phyloP scores from a whole-genome alignment of 306 rosid genomes.

The Casuarina glauca region DNA sequence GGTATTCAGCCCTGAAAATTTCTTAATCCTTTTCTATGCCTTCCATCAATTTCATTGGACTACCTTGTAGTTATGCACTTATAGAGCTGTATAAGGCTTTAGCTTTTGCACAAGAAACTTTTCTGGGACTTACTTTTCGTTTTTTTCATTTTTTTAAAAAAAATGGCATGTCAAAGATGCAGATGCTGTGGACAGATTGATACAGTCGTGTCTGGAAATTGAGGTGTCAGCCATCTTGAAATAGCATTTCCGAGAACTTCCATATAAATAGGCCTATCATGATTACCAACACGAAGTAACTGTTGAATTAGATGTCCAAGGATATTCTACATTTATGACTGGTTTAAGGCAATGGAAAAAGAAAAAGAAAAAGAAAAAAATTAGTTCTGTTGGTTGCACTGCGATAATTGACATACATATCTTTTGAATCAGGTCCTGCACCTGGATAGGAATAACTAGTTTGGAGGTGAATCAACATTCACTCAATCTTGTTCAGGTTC shows the following conservation, averaged over 20 bases:
- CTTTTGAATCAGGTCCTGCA: slow-evolving; percentile 69
- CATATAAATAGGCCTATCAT: too few relatives aligned
- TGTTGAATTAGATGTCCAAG: too few relatives aligned
- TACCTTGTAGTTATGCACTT: neutral
- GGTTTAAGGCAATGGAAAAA: too few relatives aligned
- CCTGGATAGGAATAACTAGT: slow-evolving; percentile 93
- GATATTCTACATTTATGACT: too few relatives aligned
- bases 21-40: neutral
- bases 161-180: too few relatives aligned
- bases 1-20: neutral
- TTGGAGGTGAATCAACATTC: slow-evolving; percentile 96
- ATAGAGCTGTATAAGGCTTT: neutral
- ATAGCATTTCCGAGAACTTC: too few relatives aligned
- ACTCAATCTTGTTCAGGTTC: slow-evolving; percentile 85
- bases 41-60: neutral
- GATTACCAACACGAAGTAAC: too few relatives aligned
- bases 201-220: too few relatives aligned
- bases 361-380: too few relatives aligned
- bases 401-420: slow-evolving; percentile 1
- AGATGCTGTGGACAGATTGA: neutral
- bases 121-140: too few relatives aligned
- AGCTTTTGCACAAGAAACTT: neutral
- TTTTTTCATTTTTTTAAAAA: too few relatives aligned
- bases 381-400: neutral
- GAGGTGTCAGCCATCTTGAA: too few relatives aligned